Conservation (phyloP, 1,139 yeast species). For the Debaryomyces robertsiae region DNA sequence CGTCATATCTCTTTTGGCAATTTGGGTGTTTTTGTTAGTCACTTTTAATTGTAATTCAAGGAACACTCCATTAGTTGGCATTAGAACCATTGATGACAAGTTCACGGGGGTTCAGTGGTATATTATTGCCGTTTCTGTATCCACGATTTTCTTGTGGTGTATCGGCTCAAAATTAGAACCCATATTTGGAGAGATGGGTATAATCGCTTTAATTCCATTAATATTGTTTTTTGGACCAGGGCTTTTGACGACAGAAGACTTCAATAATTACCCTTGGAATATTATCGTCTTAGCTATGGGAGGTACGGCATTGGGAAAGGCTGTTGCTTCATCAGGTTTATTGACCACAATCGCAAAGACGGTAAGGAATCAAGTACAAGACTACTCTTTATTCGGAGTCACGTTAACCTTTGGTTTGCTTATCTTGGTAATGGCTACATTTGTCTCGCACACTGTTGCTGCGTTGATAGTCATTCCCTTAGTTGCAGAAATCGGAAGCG, state of each 20-base stretch:
- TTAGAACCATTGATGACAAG: constrained; percentile 60
- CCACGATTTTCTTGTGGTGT: constrained; percentile 73
- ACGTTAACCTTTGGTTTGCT: constrained; percentile 67
- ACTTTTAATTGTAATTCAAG: constrained; percentile 54
- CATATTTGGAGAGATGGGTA: constrained; percentile 70
- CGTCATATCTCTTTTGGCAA: constrained; percentile 50
- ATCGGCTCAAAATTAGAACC: constrained; percentile 58
- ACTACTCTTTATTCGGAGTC: constrained; percentile 60
- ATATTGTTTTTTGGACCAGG: constrained; percentile 73
- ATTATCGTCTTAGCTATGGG: constrained; percentile 80
- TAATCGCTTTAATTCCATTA: constrained; percentile 67
- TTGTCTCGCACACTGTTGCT: constrained; percentile 77
- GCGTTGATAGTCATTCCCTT: constrained; percentile 72
- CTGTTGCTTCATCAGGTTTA: constrained; percentile 71
- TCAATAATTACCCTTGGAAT: constrained; percentile 76
- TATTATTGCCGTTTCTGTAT: constrained; percentile 51
- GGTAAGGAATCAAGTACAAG: constrained; percentile 57
- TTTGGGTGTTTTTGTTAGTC: constrained; percentile 59
- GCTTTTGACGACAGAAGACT: constrained; percentile 61
- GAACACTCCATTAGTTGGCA: constrained; percentile 47
- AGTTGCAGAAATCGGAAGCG: constrained; percentile 67
- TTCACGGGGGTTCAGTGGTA: constrained; percentile 67
- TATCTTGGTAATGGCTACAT: constrained; percentile 69
- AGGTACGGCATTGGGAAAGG: constrained; percentile 74
- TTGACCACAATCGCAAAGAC: constrained; percentile 62